phyloP scores from a whole-genome alignment of 2,329 filamentous ascomycete genomes.

The Curvularia sp. region DNA sequence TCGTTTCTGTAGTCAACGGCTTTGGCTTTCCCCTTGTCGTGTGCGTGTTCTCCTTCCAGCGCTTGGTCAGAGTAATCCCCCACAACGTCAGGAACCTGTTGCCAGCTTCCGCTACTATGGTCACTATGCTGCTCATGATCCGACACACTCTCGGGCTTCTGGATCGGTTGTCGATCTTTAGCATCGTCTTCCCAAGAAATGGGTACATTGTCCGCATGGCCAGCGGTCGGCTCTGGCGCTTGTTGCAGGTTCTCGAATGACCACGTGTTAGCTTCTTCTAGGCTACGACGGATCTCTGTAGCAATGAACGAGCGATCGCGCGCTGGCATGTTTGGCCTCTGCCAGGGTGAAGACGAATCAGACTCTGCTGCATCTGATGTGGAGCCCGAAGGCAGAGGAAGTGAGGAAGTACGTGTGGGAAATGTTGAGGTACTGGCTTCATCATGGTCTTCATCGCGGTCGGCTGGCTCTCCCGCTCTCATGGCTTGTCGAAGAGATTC shows the following conservation, averaged over 20 bases:
- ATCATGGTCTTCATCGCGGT: slow-evolving; percentile 6
- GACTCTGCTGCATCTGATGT: slow-evolving; percentile 7
- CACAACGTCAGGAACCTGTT: slow-evolving; percentile 45
- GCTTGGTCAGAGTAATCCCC: slow-evolving; percentile 39
- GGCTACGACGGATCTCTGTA: slow-evolving; percentile 55
- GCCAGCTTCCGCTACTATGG: slow-evolving; percentile 52
- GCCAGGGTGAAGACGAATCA: slow-evolving; percentile 25
- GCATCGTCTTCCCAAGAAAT: slow-evolving; percentile 38
- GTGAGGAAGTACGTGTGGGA: slow-evolving; percentile 26
- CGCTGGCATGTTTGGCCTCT: slow-evolving; percentile 57
- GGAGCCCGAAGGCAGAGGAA: slow-evolving; percentile 11
- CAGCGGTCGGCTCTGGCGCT: slow-evolving; percentile 8
- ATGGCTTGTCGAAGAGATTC: slow-evolving; percentile 19
- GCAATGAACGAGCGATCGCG: slow-evolving; percentile 57
- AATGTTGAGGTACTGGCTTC: slow-evolving; percentile 15
- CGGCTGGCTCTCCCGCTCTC: slow-evolving; percentile 10
- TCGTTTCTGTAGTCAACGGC: slow-evolving; percentile 16
- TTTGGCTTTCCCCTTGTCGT: slow-evolving; percentile 42
- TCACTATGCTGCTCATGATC: slow-evolving; percentile 47
- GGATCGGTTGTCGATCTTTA: slow-evolving; percentile 7
- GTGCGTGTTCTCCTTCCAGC: slow-evolving; percentile 32
- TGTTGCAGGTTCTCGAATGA: slow-evolving; percentile 39
- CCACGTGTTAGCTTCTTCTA: slow-evolving; percentile 55
- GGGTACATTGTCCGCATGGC: slow-evolving; percentile 19
- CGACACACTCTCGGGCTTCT: slow-evolving; percentile 16